Evolutionary conservation across 441 rosid species (phyloP), one percentile per base, ranked within the genome.

Genomic region (Arabidopsis lyrata): DNA sequence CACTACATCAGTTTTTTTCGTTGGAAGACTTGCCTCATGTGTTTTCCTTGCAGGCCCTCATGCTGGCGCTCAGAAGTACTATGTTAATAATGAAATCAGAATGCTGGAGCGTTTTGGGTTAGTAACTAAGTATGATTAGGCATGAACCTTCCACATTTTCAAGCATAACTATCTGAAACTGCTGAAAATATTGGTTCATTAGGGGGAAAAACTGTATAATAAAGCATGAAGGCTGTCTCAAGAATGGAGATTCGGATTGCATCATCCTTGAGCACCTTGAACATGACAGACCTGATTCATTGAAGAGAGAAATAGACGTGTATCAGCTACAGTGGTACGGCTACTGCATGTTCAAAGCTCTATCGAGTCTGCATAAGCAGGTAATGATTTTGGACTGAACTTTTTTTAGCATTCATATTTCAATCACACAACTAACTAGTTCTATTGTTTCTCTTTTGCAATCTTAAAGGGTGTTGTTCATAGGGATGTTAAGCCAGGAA

Each of bases 31-130:
- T 24, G 27, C 12, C 63, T 79, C 38, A 50, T 78, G 20, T 69
- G 5, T 39, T 42, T 36, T 74, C 20, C 24, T 5, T 75, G 50
- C 88, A 95, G 99, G 89, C 68, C 98, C 97, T 74, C 95, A 90
- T 78, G 84, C 85, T 76, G 88, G 87, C 69, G 98, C 94, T 71
- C 90, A 85, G 78, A 85, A 78, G 58, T 79, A 85, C 57, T 90
- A 90, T 76, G 80, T 86, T 52, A 81, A 22, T 75, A 95, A 90
- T 79, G 99, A 95, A 71, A 77, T 83, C 54, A 78, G 84, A 78
- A 95, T 91, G 96, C 79, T 95, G 77, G 96, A 95, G 77, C 92
- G 87, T 63, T 95, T 95, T 70, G 99, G 99, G 99, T 95, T 86
- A 80, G 83, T 34, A 49, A 70, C 54, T 81, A 82, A 77, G 77